Base-by-base conservation (phyloP, 805 yeast species). In the Metschnikowia lochheadii region DNA sequence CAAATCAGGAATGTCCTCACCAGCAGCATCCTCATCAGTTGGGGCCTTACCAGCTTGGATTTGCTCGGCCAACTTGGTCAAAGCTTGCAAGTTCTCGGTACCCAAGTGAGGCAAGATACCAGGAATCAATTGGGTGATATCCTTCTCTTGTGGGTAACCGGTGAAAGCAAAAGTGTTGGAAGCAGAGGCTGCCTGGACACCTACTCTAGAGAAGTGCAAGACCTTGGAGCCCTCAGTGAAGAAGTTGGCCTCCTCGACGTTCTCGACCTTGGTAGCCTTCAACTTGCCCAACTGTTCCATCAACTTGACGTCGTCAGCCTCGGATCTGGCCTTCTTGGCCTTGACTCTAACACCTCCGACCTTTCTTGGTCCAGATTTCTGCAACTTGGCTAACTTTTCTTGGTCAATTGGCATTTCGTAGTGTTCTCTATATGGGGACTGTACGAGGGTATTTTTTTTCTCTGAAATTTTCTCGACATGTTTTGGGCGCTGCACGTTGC, bases 221-320 rank as follows among this genome's bases (percentile, higher is more conserved):
- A 94, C 97, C 69, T 85, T 86, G 69, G 97, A 97, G 73, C 92
- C 97, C 58, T 89, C 96, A 75, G 81, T 87, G 87, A 94, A 91
- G 81, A 92, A 88, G 83, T 91, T 92, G 67, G 96, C 98, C 80
- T 92, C 97, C 72, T 89, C 96, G 65, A 92, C 85, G 66, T 87
- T 89, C 61, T 87, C 90, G 63, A 92, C 76, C 65, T 89, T 86
- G 75, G 86, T 88, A 59, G 91, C 95, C 75, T 87, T 85, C 71
- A 92, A 80, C 78, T 91, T 90, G 72, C 84, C 85, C 75, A 92
- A 79, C 66, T 92, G 83, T 63, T 84, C 87, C 77, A 89, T 90
- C 72, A 92, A 81, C 77, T 91, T 90, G 73, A 89, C 79, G 77
- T 91, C 96, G 68, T 90, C 96, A 64, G 84, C 89, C 75, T 87